phyloP scores from a whole-genome alignment of 1,284 basidiomycete species.

The Volvariella volvacea region DNA sequence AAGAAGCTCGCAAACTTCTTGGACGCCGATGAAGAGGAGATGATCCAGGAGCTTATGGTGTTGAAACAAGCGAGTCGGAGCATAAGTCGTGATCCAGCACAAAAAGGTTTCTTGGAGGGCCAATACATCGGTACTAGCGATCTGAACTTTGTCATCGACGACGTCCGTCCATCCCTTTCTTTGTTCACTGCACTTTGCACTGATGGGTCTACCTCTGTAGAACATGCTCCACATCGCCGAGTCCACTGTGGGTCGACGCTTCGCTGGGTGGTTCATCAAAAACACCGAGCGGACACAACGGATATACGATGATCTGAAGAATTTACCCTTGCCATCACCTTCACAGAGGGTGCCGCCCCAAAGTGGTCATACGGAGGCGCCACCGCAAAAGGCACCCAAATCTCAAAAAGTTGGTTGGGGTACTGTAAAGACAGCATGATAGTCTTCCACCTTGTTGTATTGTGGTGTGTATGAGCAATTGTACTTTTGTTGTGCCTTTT shows the following conservation, averaged over 20 bases:
- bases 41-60: slow-evolving; percentile 95
- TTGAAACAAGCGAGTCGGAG: slow-evolving; percentile 85
- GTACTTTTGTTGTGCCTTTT: too few relatives aligned
- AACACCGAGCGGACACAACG: slow-evolving; percentile 88
- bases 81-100: slow-evolving; percentile 50
- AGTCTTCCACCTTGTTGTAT: too few relatives aligned
- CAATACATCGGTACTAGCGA: slow-evolving; percentile 88
- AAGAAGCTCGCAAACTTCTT: slow-evolving; percentile 90
- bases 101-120: slow-evolving; percentile 74
- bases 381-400: too few relatives aligned
- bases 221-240: slow-evolving; percentile 96
- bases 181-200: too few relatives aligned
- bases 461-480: too few relatives aligned
- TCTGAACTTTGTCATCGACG: slow-evolving; percentile 92
- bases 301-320: slow-evolving; percentile 73
- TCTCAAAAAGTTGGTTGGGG: too few relatives aligned
- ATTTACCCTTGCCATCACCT: slow-evolving; percentile 44
- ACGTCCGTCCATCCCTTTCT: slow-evolving; percentile 42
- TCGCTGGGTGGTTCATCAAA: slow-evolving; percentile 95
- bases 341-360: too few relatives aligned
- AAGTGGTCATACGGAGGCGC: too few relatives aligned
- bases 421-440: too few relatives aligned
- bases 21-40: slow-evolving; percentile 86
- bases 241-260: slow-evolving; percentile 86
- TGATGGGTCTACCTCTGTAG: slow-evolving; percentile 28